These are phyloP conservation scores for Fraxinus ornus DNA, from an alignment of 305 asterid genomes.

Conservation along the genomic window DNA sequence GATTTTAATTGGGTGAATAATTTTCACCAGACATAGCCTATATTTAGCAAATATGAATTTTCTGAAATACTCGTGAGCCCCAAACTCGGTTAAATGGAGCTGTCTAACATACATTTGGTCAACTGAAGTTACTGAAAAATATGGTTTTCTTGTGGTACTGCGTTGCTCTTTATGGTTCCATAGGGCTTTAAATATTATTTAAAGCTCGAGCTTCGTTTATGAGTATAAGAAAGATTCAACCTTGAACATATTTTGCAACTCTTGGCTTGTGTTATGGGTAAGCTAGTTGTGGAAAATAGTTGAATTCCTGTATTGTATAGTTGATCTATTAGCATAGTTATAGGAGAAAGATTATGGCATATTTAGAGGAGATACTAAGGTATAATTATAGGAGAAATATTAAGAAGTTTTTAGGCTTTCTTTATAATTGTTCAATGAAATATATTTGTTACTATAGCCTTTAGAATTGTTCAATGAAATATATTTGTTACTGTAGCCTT, in stretches of 20 bases:
- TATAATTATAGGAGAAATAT: background rate
- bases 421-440: background rate
- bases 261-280: background rate
- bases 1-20: too few species aligned
- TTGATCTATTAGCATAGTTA: background rate
- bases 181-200: background rate
- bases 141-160: background rate
- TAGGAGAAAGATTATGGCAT: background rate
- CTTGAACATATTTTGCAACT: background rate
- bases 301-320: background rate
- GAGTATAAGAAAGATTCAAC: background rate
- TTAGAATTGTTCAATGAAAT: background rate
- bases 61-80: background rate
- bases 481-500: background rate
- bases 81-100: background rate
- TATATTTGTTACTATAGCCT: background rate
- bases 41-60: background rate
- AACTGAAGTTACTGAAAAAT: background rate
- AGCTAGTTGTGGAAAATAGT: background rate
- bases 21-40: background rate
- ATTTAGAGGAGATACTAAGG: background rate
- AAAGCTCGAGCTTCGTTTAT: background rate
- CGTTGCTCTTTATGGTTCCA: background rate
- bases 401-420: background rate
- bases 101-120: background rate